These are phyloP conservation scores for Pythium plurisporium DNA, from an alignment of 352 stramenopile species.

Conservation along the genomic window DNA sequence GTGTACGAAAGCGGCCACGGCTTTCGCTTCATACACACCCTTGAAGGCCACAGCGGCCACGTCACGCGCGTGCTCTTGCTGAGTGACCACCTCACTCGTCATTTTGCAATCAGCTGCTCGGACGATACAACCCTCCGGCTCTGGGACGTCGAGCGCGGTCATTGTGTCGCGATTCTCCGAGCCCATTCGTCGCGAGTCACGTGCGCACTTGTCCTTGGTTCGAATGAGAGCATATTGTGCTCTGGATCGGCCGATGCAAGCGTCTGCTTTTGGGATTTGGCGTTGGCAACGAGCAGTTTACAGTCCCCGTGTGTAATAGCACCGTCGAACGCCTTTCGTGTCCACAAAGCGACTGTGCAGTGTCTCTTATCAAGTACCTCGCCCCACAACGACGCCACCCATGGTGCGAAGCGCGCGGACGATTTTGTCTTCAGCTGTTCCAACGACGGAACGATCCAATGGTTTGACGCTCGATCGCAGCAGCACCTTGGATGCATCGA, in stretches of 20 bases:
- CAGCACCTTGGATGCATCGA: conserved; percentile 44
- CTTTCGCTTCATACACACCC: conserved; percentile 39
- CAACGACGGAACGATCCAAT: conserved; percentile 72
- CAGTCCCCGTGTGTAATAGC: neutral
- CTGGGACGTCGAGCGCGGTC: conserved; percentile 43
- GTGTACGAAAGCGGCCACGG: conserved; percentile 36
- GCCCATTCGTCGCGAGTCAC: conserved; percentile 49
- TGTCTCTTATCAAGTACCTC: conserved; percentile 30
- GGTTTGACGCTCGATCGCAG: conserved; percentile 44
- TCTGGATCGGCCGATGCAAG: conserved; percentile 52
- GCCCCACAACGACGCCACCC: too few relatives aligned
- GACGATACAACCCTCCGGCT: conserved; percentile 59
- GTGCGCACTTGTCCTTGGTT: conserved; percentile 27
- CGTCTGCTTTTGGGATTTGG: conserved; percentile 53
- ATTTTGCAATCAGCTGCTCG: conserved; percentile 46
- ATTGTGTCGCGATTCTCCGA: conserved; percentile 37
- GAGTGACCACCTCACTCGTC: neutral
- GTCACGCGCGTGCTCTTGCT: conserved; percentile 51
- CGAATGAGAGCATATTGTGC: conserved; percentile 26
- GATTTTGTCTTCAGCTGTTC: conserved; percentile 56
- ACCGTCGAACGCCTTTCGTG: conserved; percentile 23
- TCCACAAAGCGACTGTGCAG: conserved; percentile 55
- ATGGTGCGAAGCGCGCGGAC: too few relatives aligned
- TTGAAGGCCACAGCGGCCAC: conserved; percentile 49
- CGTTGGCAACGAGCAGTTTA: neutral